These are phyloP conservation scores for Centella asiatica DNA, from an alignment of 129 eudicot species.

Conservation along the genomic window DNA sequence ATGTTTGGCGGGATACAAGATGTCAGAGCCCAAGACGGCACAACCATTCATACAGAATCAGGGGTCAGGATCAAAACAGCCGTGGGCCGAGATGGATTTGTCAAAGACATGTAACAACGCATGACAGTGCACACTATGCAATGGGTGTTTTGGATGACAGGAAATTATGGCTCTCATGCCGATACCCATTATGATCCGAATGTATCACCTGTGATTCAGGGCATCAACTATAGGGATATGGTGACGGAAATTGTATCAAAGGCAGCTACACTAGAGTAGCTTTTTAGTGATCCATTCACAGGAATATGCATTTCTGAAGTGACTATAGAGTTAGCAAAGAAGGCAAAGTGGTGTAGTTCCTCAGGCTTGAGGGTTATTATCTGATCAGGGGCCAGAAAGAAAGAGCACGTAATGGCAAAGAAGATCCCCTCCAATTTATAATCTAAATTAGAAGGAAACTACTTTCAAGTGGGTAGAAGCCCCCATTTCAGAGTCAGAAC, in stretches of 20 bases:
- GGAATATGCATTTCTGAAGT: conserved; percentile 74
- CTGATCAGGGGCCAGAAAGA: conserved; percentile 11
- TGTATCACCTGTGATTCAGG: conserved; percentile 46
- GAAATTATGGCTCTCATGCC: conserved; percentile 71
- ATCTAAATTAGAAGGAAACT: too few relatives aligned
- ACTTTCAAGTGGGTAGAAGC: too few relatives aligned
- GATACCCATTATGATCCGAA: conserved; percentile 65
- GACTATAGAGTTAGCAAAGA: conserved; percentile 55
- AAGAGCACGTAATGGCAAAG: too few relatives aligned
- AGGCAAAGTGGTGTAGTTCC: conserved; percentile 38
- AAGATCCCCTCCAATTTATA: too few relatives aligned
- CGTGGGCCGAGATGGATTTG: conserved; percentile 69
- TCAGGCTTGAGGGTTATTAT: conserved; percentile 12
- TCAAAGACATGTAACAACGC: conserved; percentile 62
- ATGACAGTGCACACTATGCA: conserved; percentile 82
- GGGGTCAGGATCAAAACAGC: conserved; percentile 75
- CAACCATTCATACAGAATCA: conserved; percentile 62
- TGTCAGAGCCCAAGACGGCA: conserved; percentile 58
- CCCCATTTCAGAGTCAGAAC: too few relatives aligned
- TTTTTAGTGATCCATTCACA: conserved; percentile 55
- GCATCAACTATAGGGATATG: conserved; percentile 57
- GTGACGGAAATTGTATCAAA: conserved; percentile 61
- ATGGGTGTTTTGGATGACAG: conserved; percentile 85
- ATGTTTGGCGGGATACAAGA: conserved; percentile 83
- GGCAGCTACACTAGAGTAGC: conserved; percentile 71